These are phyloP conservation scores for Penicillium bialowiezense DNA, from an alignment of 495 filamentous ascomycete genomes.

Conservation along the genomic window DNA sequence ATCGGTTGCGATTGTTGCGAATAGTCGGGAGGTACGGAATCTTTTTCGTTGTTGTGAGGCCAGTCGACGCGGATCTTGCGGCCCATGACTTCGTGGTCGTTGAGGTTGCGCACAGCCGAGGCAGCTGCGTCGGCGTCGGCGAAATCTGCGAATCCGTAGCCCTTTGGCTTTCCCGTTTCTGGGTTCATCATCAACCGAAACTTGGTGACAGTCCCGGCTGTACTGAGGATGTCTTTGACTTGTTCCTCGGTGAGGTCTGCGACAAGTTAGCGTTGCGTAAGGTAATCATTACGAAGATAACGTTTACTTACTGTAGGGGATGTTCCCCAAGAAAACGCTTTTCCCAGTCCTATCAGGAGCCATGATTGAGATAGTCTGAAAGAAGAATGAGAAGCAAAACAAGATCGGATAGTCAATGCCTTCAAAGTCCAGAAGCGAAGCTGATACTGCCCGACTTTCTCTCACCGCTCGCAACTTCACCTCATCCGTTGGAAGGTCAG, in stretches of 20 bases:
- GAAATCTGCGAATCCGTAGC: conserved; percentile 95
- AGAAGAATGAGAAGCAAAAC: conserved; percentile 1
- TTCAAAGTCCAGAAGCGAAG: conserved; percentile 9
- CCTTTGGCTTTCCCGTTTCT: conserved; percentile 91
- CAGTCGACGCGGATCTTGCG: conserved; percentile 93
- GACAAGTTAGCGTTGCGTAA: conserved; percentile 9
- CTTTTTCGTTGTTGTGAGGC: conserved; percentile 82
- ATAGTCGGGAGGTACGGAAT: conserved; percentile 59
- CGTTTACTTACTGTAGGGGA: conserved; percentile 55
- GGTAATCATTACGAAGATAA: conserved; percentile 3
- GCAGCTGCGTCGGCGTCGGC: conserved; percentile 86
- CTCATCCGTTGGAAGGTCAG: conserved; percentile 21
- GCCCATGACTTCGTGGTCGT: conserved; percentile 94
- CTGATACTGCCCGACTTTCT: conserved; percentile 28
- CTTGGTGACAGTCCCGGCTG: conserved; percentile 82
- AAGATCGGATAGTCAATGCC: conserved; percentile 11
- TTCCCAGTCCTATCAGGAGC: conserved; percentile 56
- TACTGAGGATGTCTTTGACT: conserved; percentile 85
- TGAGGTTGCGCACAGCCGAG: conserved; percentile 91
- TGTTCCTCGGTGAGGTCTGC: conserved; percentile 90
- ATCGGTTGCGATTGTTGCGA: conserved; percentile 30
- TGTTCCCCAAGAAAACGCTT: conserved; percentile 83
- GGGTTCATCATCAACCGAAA: conserved; percentile 95
- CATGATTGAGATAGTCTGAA: conserved; percentile 35
- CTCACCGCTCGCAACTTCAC: conserved; percentile 17